Percentiles rank a stretch among this genome's conserved stretches.
Conservation (phyloP, 176 grass and related monocot genomes). For the Alopecurus myosuroides region DNA sequence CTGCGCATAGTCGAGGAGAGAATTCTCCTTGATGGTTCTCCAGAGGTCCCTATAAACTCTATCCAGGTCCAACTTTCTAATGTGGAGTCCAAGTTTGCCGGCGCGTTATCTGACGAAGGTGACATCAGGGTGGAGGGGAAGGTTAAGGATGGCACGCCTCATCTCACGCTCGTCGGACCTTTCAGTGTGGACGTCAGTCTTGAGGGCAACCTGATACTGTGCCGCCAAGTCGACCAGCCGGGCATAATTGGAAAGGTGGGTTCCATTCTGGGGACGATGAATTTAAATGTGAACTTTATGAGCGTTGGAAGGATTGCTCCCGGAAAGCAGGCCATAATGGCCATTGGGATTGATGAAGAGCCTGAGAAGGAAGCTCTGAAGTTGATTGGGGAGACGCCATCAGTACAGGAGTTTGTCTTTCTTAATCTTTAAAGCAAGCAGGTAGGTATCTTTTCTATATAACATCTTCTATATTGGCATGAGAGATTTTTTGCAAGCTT, state of each 20-base stretch:
- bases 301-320: constrained; percentile 79
- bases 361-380: constrained; percentile 67
- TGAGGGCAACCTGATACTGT: constrained; percentile 84
- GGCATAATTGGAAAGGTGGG: constrained; percentile 82
- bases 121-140: constrained; percentile 69
- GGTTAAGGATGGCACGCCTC: constrained; percentile 60
- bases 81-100: constrained; percentile 83
- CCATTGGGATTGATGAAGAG: constrained; percentile 76
- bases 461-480: background rate
- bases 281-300: constrained; percentile 93
- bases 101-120: constrained; percentile 57
- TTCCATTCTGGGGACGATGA: constrained; percentile 49
- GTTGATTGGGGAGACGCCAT: constrained; percentile 57
- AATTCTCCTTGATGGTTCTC: constrained; percentile 51
- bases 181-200: constrained; percentile 71
- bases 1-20: constrained; percentile 62
- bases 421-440: constrained; percentile 54
- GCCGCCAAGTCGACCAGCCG: constrained; percentile 72
- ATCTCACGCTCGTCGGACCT: constrained; percentile 65
- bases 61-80: constrained; percentile 69
- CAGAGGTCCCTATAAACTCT: constrained; percentile 52
- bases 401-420: constrained; percentile 81
- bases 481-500: background rate
- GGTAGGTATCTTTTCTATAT: background rate
- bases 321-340: constrained; percentile 79